Base-by-base conservation (phyloP, 495 filamentous ascomycete genomes). In the Sabuloglossum arenarium region DNA sequence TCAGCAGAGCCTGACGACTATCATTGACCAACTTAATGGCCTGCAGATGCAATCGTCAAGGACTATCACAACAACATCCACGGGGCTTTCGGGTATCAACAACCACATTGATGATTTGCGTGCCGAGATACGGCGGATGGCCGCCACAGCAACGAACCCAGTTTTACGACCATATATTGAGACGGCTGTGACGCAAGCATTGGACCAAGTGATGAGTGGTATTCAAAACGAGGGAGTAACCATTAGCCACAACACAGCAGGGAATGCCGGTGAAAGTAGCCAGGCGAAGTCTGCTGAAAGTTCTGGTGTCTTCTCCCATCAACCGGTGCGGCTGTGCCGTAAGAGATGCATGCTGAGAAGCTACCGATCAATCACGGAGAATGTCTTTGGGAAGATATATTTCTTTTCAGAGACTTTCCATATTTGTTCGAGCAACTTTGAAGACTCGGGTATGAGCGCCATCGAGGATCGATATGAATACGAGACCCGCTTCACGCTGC, bases 1-100 rank as follows among this genome's bases (percentile, higher is more conserved):
- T 1, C 59, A 61, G 14, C 27, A 9, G 9, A 57, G 19, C 29
- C 19, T 61, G 52, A 21, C 43, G 5, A 47, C 43, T n/a, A 56
- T 45, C 24, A 28, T 39, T 27, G 23, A 39, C 34, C 8, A 16
- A 8, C 8, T 39, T 16, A 39, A 39, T 16, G 16, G 34, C 34
- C 8, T 39, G 8, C 34, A 39, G 16, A 14, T 27, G 54, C 59
- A 31, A 54, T 39, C 34, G 34, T 39, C 34, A 16, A 39, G 34
- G 34, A 16, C 16, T 8, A 16, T 39, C 8, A 39, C 34, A 8
- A 39, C 34, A 39, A 39, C 34, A 16, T 8, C 34, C 16, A 39
- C 34, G 8, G 34, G 34, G 16, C 16, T 16, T 16, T 8, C 34
- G 8, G 34, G 16, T 39, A 39, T 39, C 34, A 39, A 16, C 8